Base-by-base conservation (phyloP, 225 moss, liverwort and hornwort genomes). In the Sphagnum contortum region DNA sequence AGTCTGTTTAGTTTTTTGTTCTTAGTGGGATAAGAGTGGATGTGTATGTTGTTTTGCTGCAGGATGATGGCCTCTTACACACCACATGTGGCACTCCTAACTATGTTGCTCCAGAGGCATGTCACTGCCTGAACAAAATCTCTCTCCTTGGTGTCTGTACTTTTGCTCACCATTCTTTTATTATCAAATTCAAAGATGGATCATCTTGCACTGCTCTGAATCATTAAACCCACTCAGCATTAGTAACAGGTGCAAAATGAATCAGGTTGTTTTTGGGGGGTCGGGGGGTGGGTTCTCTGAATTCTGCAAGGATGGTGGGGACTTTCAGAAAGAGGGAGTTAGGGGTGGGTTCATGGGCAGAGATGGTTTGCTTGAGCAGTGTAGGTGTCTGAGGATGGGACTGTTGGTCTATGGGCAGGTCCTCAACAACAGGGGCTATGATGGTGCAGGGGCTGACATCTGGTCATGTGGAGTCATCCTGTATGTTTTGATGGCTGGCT, bases 401-500 rank as follows among this genome's bases (percentile, higher is more conserved):
- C 64, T 76, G 63, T 73, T 71, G 87, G 83, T 79, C 78, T 59
- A 71, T 89, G 87, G 70, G 76, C 96, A 96, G 92, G 91, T 99
- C 76, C 91, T 99, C 65, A 91, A 93, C 76, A 86, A 93, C 84
- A 83, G 83, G 77, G 98, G 98, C 80, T 99, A 99, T 84, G 86
- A 99, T 85, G 98, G 98, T 74, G 98, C 98, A 86, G 93, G 93
- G 85, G 98, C 98, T 74, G 98, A 99, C 72, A 83, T 99, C 55
- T 99, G 98, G 98, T 99, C 98, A 64, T 99, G 98, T 83, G 98
- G 98, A 57, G 91, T 99, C 79, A 93, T 99, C 73, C 82, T 99
- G 66, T 99, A 83, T 72, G 98, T 99, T 52, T 67, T 99, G 76
- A 91, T 93, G 88, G 93, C 98, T 87, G 98, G 98, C 49, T 99